A percentile compares a stretch with the other conserved stretches of the same genome.
phyloP scores from a whole-genome alignment of 176 grass and related monocot genomes.

The Eragrostis nindensis region DNA sequence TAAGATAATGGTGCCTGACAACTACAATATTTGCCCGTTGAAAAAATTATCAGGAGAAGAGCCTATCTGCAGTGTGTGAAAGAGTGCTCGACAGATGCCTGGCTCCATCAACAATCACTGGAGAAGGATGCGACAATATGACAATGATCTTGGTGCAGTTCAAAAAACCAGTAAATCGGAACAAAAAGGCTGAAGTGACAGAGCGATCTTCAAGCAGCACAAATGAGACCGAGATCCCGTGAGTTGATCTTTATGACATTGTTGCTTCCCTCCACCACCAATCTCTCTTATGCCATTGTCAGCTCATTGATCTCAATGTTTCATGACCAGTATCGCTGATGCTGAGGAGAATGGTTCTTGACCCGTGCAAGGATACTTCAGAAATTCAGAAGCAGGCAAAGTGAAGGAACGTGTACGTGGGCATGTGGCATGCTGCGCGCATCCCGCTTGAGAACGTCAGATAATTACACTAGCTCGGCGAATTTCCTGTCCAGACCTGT shows the following conservation, averaged over 20 bases:
- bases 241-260: slow-evolving; percentile 5
- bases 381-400: background rate
- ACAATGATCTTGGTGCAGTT: slow-evolving; percentile 99
- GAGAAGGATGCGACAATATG: slow-evolving; percentile 94
- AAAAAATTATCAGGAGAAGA: slow-evolving; percentile 64
- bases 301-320: background rate
- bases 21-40: background rate
- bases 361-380: background rate
- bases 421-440: slow-evolving; percentile 14
- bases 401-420: background rate
- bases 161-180: slow-evolving; percentile 52
- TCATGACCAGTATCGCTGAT: slow-evolving; percentile 22
- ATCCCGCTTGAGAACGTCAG: slow-evolving; percentile 16
- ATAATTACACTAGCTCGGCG: slow-evolving; percentile 6
- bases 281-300: background rate
- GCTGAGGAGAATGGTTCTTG: slow-evolving; percentile 26
- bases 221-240: slow-evolving; percentile 32
- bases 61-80: slow-evolving; percentile 80
- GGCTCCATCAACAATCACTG: slow-evolving; percentile 70
- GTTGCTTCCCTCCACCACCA: background rate
- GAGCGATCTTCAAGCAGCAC: slow-evolving; percentile 34
- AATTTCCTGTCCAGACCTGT: background rate
- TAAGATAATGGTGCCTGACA: background rate
- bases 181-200: slow-evolving; percentile 11
- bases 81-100: slow-evolving; percentile 86